Percentiles rank a stretch among this genome's conserved stretches.
Conservation (phyloP, 164 flowering plant genomes). For the Kingdonia uniflora region DNA sequence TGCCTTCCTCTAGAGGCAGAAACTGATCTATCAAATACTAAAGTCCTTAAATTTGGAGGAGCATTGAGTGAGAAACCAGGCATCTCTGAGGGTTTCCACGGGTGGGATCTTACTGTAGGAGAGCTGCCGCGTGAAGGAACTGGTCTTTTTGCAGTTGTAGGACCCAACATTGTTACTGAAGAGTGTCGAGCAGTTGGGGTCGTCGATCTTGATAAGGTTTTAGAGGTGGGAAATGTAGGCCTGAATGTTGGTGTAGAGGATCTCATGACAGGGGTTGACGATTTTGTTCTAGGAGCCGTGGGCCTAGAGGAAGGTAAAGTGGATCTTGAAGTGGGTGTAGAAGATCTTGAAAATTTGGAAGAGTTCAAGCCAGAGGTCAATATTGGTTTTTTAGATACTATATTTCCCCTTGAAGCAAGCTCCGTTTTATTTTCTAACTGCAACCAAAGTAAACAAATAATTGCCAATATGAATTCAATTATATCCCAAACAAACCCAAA, state of each 20-base stretch:
- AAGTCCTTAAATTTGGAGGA: conserved; percentile 68
- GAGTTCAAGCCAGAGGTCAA: not conserved
- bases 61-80: conserved; percentile 72
- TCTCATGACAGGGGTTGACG: conserved; percentile 21
- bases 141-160: conserved; percentile 29
- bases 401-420: too few relatives aligned
- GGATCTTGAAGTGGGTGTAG: conserved; percentile 70
- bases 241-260: conserved; percentile 13
- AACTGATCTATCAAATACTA: conserved; percentile 62
- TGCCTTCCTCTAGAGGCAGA: conserved; percentile 80
- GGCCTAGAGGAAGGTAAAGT: conserved; percentile 38
- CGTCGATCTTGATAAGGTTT: conserved; percentile 20
- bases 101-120: conserved; percentile 59
- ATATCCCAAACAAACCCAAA: too few relatives aligned
- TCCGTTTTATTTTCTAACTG: too few relatives aligned
- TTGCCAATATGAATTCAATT: too few relatives aligned
- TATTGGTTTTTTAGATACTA: too few relatives aligned
- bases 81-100: conserved; percentile 75
- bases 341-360: conserved; percentile 50
- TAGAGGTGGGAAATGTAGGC: conserved; percentile 37
- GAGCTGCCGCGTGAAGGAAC: conserved; percentile 44
- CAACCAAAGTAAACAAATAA: too few relatives aligned
- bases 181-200: conserved; percentile 30
- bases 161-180: conserved; percentile 29
- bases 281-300: conserved; percentile 27